These are phyloP conservation scores for Kodamaea laetipori DNA, from an alignment of 805 yeast species.

Conservation along the genomic window DNA sequence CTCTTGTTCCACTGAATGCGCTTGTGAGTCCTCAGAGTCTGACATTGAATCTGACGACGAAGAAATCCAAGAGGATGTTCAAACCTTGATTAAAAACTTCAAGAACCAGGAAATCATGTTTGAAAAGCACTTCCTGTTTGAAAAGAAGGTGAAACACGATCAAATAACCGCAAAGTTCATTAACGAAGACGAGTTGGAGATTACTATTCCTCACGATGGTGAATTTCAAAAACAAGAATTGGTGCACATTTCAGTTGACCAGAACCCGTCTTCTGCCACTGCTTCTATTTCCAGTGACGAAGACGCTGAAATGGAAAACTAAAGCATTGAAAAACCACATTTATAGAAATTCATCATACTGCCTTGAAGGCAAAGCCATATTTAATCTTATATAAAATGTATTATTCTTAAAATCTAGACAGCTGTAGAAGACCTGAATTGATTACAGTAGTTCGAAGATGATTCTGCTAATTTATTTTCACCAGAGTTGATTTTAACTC, in stretches of 20 bases:
- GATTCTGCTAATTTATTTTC: too few relatives aligned
- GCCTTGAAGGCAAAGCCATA: constrained; percentile 4
- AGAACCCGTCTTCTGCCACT: constrained; percentile 28
- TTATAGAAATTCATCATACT: constrained; percentile 5
- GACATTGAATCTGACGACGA: constrained; percentile 27
- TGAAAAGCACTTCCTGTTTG: constrained; percentile 46
- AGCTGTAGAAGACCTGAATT: constrained; percentile 1
- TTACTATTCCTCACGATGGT: constrained; percentile 41
- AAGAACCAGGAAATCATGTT: constrained; percentile 42
- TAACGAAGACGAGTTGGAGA: constrained; percentile 43
- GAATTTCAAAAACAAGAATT: constrained; percentile 9
- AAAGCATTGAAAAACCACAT: neutral
- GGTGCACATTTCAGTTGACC: constrained; percentile 18
- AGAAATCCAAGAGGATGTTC: constrained; percentile 44
- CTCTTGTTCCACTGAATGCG: too few relatives aligned
- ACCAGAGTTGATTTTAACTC: too few relatives aligned
- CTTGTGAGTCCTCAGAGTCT: neutral
- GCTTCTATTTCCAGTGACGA: constrained; percentile 23
- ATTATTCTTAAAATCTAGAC: neutral
- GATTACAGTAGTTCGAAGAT: too few relatives aligned
- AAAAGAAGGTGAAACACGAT: constrained; percentile 37
- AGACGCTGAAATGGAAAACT: constrained; percentile 12
- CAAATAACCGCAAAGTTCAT: constrained; percentile 42
- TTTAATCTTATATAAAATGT: constrained; percentile 4
- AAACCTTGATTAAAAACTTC: constrained; percentile 39